Evolutionary conservation across 2,329 filamentous ascomycete species (phyloP), one percentile per base, ranked within the genome.

Genomic region (Monilinia fructigena): DNA sequence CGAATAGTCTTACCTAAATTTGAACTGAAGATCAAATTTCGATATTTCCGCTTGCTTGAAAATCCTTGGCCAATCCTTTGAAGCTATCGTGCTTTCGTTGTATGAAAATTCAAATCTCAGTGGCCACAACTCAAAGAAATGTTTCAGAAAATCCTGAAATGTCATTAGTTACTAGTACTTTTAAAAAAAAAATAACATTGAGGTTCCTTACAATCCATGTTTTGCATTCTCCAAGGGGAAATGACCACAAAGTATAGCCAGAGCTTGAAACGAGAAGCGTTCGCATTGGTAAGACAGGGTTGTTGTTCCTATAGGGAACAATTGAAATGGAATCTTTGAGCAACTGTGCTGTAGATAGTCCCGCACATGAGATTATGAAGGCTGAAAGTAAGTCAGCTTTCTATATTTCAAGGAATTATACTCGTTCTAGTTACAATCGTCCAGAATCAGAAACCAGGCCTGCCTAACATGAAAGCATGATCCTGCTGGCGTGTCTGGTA

Each of bases 381-480:
- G 50, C 60, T 63, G 16, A 20, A 31, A 35, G 35, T 23, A 16
- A 48, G 12, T 59, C 26, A 59, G 42, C n/a, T 4, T 48, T 11
- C 4, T 23, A 35, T 14, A 2, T 18, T 16, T 10, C 20, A 7
- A 2, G 45, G 6, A 18, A 45, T 42, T 3, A 11, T 59, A 66
- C 78, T 70, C 42, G 28, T 42, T 48, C 20, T 59, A 48, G 10
- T 48, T 72, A 82, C 80, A 77, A 55, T 81, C 78, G 52, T 79
- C 79, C 1, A 83, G 67, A 8, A 82, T 73, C 6, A 83, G 69
- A 67, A 78, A 80, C 82, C 82, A 83, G 12, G 82, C 65, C 69
- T 83, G 82, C 0, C 79, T 75, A 55, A 83, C 78, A 65, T 83
- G 81, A 65, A 82, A 83, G 63, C 80, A 83, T 23, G 78, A 71